Evolutionary conservation across 2,329 filamentous ascomycete species (phyloP).

Genomic region (Epichloe glyceriae): DNA sequence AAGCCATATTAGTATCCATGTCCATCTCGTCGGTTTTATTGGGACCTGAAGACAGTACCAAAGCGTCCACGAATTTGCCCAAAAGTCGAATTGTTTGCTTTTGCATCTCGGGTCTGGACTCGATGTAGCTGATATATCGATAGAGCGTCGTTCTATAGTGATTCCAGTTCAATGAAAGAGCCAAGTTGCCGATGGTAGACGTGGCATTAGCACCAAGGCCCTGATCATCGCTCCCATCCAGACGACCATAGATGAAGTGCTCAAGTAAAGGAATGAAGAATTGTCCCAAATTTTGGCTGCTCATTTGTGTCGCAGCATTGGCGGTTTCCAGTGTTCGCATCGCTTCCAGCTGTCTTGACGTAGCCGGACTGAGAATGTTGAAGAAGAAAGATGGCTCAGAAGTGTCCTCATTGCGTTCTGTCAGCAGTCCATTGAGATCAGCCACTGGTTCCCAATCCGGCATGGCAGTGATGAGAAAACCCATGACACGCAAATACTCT

Average conservation of each 20-base stretch:
- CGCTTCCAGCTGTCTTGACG: slow-evolving; percentile 73
- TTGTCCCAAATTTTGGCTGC: slow-evolving; percentile 66
- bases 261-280: slow-evolving; percentile 87
- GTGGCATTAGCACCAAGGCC: slow-evolving; percentile 79
- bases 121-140: slow-evolving; percentile 71
- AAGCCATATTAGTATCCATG: slow-evolving; percentile 20
- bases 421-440: slow-evolving; percentile 61
- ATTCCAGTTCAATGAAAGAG: slow-evolving; percentile 71
- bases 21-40: slow-evolving; percentile 28
- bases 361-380: slow-evolving; percentile 82
- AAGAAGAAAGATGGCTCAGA: slow-evolving; percentile 68
- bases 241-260: slow-evolving; percentile 80
- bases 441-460: slow-evolving; percentile 56
- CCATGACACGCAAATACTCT: slow-evolving; percentile 70
- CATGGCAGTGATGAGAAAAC: slow-evolving; percentile 61
- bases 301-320: slow-evolving; percentile 50
- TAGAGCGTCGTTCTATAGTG: slow-evolving; percentile 78
- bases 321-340: slow-evolving; percentile 62
- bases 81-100: slow-evolving; percentile 78
- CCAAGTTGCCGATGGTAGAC: slow-evolving; percentile 62
- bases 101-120: slow-evolving; percentile 66
- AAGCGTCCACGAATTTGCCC: slow-evolving; percentile 65
- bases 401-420: slow-evolving; percentile 48
- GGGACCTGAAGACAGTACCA: slow-evolving; percentile 43
- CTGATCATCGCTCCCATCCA: slow-evolving; percentile 62